Conservation (phyloP, 768 basidiomycete genomes). For the Podaxis sp. region DNA sequence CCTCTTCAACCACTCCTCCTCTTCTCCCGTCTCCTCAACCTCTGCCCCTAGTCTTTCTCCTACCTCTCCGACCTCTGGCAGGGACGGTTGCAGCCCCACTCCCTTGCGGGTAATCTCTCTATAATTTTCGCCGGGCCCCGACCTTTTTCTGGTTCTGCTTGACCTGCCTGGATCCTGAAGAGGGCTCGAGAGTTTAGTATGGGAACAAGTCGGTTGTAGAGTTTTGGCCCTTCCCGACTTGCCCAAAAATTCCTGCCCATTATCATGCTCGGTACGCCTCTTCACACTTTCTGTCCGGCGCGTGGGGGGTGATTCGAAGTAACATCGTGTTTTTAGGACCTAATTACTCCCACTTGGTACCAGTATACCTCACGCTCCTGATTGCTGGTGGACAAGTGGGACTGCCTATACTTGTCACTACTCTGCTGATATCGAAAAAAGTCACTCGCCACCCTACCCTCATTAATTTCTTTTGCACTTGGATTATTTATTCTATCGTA, state of each 20-base stretch:
- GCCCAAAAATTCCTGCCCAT: neutral
- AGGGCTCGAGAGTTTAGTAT: constrained; percentile 6
- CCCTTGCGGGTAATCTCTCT: neutral
- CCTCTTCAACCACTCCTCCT: neutral
- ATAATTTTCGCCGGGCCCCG: neutral
- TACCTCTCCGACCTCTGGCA: neutral
- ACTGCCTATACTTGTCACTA: constrained; percentile 46
- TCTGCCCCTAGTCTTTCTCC: neutral
- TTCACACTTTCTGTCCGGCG: neutral
- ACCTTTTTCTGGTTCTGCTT: neutral
- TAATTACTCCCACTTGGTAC: constrained; percentile 26
- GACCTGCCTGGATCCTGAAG: neutral
- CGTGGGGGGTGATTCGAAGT: neutral
- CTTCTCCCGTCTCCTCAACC: neutral
- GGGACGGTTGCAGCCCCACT: neutral
- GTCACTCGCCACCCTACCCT: constrained; percentile 48
- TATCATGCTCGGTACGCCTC: neutral
- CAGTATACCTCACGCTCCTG: constrained; percentile 45
- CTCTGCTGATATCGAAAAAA: constrained; percentile 40
- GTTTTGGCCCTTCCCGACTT: neutral
- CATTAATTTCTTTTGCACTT: constrained; percentile 56
- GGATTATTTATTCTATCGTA: constrained; percentile 53
- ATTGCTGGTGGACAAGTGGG: constrained; percentile 52
- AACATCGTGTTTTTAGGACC: neutral
- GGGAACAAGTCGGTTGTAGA: constrained; percentile 5